A percentile compares a stretch with the other conserved stretches of the same genome.
These are phyloP conservation scores for Hydnum rufescens DNA, from an alignment of 768 basidiomycete genomes.

Conservation along the genomic window DNA sequence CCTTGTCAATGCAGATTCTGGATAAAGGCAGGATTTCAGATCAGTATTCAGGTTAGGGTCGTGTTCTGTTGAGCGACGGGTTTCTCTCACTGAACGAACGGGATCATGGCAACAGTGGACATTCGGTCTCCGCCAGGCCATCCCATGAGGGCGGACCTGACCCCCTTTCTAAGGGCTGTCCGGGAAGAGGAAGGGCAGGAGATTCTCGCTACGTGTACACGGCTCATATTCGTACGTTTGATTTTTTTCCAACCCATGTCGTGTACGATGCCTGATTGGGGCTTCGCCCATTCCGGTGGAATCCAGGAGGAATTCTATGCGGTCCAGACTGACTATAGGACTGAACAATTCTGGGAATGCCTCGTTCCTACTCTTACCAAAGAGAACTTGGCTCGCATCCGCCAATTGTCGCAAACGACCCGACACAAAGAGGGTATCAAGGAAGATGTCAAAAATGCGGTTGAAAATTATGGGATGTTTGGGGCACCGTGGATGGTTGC, in stretches of 20 bases:
- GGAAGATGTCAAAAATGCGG: neutral
- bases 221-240: neutral
- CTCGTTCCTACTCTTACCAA: neutral
- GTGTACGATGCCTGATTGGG: neutral
- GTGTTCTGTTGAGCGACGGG: too few species aligned
- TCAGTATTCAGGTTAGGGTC: too few species aligned
- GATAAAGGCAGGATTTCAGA: too few species aligned
- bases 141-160: neutral
- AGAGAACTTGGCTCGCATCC: neutral
- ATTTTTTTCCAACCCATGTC: neutral
- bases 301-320: neutral
- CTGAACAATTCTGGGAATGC: neutral
- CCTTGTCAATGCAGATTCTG: too few species aligned
- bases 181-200: neutral
- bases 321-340: neutral
- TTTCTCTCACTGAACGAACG: too few species aligned
- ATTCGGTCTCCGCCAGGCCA: constrained; percentile 2
- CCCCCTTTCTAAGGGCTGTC: neutral
- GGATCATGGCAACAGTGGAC: neutral
- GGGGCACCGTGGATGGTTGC: neutral
- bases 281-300: neutral
- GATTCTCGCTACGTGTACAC: neutral
- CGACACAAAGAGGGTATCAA: neutral
- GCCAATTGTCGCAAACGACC: neutral
- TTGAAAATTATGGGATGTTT: neutral